Evolutionary conservation across 441 rosid species (phyloP), one percentile per base, ranked within the genome.

Genomic region (Gossypium davidsonii): DNA sequence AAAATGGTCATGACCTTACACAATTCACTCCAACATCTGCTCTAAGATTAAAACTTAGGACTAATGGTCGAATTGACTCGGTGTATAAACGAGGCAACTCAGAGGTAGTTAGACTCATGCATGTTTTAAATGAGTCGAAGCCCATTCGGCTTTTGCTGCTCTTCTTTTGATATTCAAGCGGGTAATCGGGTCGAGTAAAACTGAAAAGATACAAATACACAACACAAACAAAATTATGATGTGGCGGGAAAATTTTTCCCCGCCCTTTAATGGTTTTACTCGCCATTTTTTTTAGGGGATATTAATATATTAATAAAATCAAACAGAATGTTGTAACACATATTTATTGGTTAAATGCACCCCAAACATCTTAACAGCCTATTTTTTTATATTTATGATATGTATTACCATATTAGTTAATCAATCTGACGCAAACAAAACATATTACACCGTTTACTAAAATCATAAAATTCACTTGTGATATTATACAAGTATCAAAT

Each of bases 221-320:
- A 14, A 6, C 26, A 55, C 1, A 18, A 20, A 55, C 26, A 70
- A 67, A 28, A 44, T 23, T 39, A 46, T 42, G 6, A 11, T 49
- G 44, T 58, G 74, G 74, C 74, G 74, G 74, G 74, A 71, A 70
- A 70, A 48, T 1, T 25, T 25, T 48, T 23, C 6, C 6, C 21
- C 56, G 9, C 6, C n/a, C 26, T n/a, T 25, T 1, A 23, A 6
- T 14, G 23, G 9, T 2, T 2, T 67, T 25, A 26, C 58, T 25
- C 58, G 71, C 71, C 58, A 67, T 0, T 25, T 11, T 1, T 21
- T 2, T 46, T 11, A 34, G 39, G 39, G 39, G 39, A 34, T 34
- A 34, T 34, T 34, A 6, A 34, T 6, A 34, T 6, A 34, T 34
- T 34, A 34, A 34, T 34, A 34, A 34, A 34, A 34, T 34, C 39